Evolutionary conservation across 2,329 filamentous ascomycete genomes (phyloP).

Genomic region (Claviceps paspali): DNA sequence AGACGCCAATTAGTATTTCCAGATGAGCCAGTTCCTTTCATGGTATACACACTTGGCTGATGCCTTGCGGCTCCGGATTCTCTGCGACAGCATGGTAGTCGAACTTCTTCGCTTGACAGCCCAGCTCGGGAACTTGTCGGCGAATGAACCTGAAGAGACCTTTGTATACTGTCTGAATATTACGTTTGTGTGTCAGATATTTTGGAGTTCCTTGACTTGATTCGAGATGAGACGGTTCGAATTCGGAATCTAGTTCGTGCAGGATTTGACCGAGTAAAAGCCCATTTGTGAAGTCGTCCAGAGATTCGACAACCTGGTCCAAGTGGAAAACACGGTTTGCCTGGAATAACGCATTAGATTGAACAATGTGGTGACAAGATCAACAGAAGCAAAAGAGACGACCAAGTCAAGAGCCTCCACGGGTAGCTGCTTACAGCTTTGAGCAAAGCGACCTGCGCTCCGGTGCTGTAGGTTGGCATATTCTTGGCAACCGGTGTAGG

Average conservation of each 20-base stretch:
- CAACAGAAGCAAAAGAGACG: not conserved
- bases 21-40: constrained; percentile 10
- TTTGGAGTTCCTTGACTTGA: constrained; percentile 26
- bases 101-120: constrained; percentile 34
- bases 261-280: constrained; percentile 39
- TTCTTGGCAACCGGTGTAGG: constrained; percentile 1
- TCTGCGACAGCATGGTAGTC: constrained; percentile 44
- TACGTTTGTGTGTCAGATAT: constrained; percentile 34
- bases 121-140: constrained; percentile 33
- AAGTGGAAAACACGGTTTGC: constrained; percentile 27
- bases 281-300: constrained; percentile 38
- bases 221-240: constrained; percentile 38
- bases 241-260: constrained; percentile 41
- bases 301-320: constrained; percentile 29
- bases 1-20: constrained; percentile 1
- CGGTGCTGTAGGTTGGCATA: constrained; percentile 24
- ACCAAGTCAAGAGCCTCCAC: not conserved
- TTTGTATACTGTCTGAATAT: constrained; percentile 38
- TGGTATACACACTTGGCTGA: constrained; percentile 30
- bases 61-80: constrained; percentile 37
- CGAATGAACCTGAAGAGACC: constrained; percentile 40
- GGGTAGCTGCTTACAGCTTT: constrained; percentile 31
- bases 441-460: constrained; percentile 38
- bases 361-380: constrained; percentile 1
- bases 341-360: constrained; percentile 9